These are phyloP conservation scores for Debaryomycetaceae sp. DNA, from an alignment of 1,139 yeast genomes.

Conservation along the genomic window DNA sequence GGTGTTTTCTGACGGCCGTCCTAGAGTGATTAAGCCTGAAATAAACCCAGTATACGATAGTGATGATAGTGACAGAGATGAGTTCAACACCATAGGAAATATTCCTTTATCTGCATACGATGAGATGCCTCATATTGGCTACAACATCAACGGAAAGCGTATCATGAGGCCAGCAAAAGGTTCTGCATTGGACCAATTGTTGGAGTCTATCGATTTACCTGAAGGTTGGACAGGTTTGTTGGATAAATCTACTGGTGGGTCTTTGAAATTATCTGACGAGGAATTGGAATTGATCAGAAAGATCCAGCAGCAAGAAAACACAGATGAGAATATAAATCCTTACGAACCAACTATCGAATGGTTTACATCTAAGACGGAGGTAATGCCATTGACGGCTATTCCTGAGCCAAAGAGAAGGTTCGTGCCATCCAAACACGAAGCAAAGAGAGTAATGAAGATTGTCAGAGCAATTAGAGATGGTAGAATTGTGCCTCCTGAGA, in stretches of 20 bases:
- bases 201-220: slow-evolving; percentile 89
- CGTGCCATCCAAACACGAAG: slow-evolving; percentile 95
- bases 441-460: slow-evolving; percentile 92
- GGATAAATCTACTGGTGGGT: slow-evolving; percentile 87
- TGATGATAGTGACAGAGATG: slow-evolving; percentile 88
- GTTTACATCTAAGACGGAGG: slow-evolving; percentile 82
- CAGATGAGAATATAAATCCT: slow-evolving; percentile 79
- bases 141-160: slow-evolving; percentile 94
- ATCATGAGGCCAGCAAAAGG: slow-evolving; percentile 99
- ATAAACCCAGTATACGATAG: slow-evolving; percentile 90
- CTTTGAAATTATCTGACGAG: slow-evolving; percentile 80
- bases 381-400: slow-evolving; percentile 89
- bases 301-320: slow-evolving; percentile 79
- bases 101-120: slow-evolving; percentile 92
- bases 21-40: slow-evolving; percentile 77
- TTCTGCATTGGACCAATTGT: slow-evolving; percentile 82
- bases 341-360: slow-evolving; percentile 94
- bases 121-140: slow-evolving; percentile 96
- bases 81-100: slow-evolving; percentile 86
- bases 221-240: slow-evolving; percentile 98
- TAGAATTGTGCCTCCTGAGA: slow-evolving; percentile 73
- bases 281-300: slow-evolving; percentile 86
- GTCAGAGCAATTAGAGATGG: slow-evolving; percentile 97
- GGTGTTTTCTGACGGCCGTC: slow-evolving; percentile 74
- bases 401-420: slow-evolving; percentile 98